Conservation (phyloP, 352 stramenopile species). For the Phytopythium ostracodes region DNA sequence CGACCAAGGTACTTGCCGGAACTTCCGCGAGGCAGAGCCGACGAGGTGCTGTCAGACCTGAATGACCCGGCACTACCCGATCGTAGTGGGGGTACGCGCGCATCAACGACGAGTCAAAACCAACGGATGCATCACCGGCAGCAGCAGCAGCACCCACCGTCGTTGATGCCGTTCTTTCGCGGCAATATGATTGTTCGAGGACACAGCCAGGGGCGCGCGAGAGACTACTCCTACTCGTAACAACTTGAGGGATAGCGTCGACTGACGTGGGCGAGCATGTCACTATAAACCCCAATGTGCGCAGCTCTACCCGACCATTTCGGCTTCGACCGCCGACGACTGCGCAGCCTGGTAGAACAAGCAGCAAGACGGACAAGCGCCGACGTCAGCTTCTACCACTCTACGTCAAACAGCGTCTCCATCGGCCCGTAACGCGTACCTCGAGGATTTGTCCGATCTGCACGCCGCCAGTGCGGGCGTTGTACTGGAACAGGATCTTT, state of each 20-base stretch:
- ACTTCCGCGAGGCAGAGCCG: constrained; percentile 12
- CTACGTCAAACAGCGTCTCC: not conserved
- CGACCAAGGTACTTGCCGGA: constrained; percentile 15
- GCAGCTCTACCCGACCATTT: constrained; percentile 29
- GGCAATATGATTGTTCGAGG: constrained; percentile 63
- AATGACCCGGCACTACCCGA: constrained; percentile 18
- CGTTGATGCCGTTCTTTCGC: constrained; percentile 59
- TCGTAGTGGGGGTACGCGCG: not conserved
- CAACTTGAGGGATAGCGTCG: constrained; percentile 5
- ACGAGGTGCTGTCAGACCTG: constrained; percentile 21
- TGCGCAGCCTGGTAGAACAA: constrained; percentile 21
- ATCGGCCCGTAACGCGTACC: constrained; percentile 19
- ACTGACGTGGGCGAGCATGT: not conserved
- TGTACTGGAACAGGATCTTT: constrained; percentile 84
- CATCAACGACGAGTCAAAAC: constrained; percentile 11
- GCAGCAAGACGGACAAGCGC: not conserved
- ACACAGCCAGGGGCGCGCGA: constrained; percentile 39
- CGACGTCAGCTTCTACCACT: constrained; percentile 3
- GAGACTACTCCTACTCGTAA: constrained; percentile 29
- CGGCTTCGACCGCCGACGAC: constrained; percentile 16
- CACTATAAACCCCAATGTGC: not conserved
- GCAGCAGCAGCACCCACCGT: constrained; percentile 21
- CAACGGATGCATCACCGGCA: constrained; percentile 20
- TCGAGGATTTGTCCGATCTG: constrained; percentile 60
- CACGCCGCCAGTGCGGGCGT: constrained; percentile 56